Base-by-base conservation (phyloP, 768 basidiomycete genomes). In the Suillus decipiens region DNA sequence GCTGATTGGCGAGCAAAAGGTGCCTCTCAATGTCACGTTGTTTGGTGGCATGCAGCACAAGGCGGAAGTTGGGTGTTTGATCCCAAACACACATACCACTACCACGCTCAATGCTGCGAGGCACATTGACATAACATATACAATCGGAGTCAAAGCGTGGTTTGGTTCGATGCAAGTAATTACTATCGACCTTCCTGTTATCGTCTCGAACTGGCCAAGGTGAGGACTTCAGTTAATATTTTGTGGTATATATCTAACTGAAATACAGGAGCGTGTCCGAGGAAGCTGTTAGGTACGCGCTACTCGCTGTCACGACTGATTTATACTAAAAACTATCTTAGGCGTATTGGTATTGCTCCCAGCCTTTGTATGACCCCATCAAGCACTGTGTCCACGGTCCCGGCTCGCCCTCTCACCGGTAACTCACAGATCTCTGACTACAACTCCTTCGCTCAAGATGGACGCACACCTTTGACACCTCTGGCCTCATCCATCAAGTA, bases 201-300 rank as follows among this genome's bases (percentile, higher is more conserved):
- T 92, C 51, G 80, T 95, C 41, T 92, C 92, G 5, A 93, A 93
- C 68, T 94, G 92, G 92, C 90, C 89, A 68, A 84, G 89, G 92
- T 90, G 64, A 51, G 87, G 77, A 17, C 8, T 51, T 39, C 34
- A 24, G 28, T 60, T 56, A 51, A 63, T 37, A n/a, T 56, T 65
- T 33, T 10, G 5, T 55, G 22, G 31, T 28, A 42, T 17, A 50
- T 61, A 39, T 61, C 61, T 22, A 65, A 60, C 28, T 24, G 63
- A 17, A 60, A 64, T 60, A n/a, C 64, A 92, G 92, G 69, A 78
- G 78, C 50, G 88, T 90, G 9, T 93, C 91, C 1, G 77, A 82
- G 19, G 90, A 92, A 73, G 90, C 91, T 36, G 80, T 91, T 62
- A 84, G 79, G 78, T 78, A 63, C 2, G 68, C 66, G 41, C 14